Percentiles rank a stretch among this genome's conserved stretches.
Conservation (phyloP, 2,329 filamentous ascomycete species). For the Pleurostoma richardsiae region DNA sequence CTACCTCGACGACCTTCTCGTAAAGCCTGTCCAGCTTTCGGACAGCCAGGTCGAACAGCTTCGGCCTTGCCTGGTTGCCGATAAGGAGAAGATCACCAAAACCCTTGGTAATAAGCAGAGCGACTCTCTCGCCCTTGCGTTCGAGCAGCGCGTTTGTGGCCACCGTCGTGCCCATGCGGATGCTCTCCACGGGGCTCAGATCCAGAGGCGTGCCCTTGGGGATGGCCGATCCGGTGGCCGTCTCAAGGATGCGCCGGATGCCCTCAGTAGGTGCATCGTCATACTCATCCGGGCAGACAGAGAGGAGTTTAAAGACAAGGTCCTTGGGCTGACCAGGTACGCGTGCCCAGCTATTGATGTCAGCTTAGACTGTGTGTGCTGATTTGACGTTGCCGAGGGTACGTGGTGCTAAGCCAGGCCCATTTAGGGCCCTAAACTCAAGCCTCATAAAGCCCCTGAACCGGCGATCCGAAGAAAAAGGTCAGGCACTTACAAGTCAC, state of each 20-base stretch:
- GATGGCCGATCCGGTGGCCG: slow-evolving; percentile 53
- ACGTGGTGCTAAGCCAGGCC: too few relatives aligned
- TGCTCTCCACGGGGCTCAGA: slow-evolving; percentile 38
- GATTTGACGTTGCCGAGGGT: background rate
- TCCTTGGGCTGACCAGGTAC: slow-evolving; percentile 64
- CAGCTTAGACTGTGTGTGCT: background rate
- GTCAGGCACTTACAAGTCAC: background rate
- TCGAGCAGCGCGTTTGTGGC: slow-evolving; percentile 63
- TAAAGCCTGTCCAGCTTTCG: slow-evolving; percentile 60
- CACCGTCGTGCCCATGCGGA: slow-evolving; percentile 66
- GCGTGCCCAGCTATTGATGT: slow-evolving; percentile 55
- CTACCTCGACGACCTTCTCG: slow-evolving; percentile 57
- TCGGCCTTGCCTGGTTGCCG: slow-evolving; percentile 60
- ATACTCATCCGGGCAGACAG: slow-evolving; percentile 61
- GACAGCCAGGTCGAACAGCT: slow-evolving; percentile 63
- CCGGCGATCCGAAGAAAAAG: background rate
- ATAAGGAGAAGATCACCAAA: slow-evolving; percentile 63
- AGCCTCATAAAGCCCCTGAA: too few relatives aligned
- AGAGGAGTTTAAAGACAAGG: slow-evolving; percentile 61
- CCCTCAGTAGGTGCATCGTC: slow-evolving; percentile 62
- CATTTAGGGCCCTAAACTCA: too few relatives aligned
- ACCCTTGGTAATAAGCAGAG: slow-evolving; percentile 59
- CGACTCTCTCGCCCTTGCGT: slow-evolving; percentile 60
- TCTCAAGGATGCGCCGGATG: slow-evolving; percentile 56
- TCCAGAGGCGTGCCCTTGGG: slow-evolving; percentile 56